These are phyloP conservation scores for Pythium insidiosum DNA, from an alignment of 352 stramenopile species.

Conservation along the genomic window DNA sequence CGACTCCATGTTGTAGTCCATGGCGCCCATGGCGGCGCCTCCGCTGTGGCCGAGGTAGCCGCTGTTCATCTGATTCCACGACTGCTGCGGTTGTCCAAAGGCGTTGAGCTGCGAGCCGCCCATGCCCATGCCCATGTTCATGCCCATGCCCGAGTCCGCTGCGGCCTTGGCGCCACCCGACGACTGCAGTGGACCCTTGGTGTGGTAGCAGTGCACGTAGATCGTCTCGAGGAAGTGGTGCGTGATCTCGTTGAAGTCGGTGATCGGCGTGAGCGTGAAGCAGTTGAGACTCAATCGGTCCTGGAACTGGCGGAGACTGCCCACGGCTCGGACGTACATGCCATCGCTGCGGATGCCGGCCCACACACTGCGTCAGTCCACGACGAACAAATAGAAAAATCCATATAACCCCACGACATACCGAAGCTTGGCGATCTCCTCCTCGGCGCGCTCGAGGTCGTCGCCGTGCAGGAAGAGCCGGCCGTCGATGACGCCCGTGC, in stretches of 20 bases:
- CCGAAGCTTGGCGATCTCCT: slow-evolving; percentile 43
- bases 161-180: slow-evolving; percentile 20
- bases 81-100: slow-evolving; percentile 3
- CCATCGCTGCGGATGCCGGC: slow-evolving; percentile 30
- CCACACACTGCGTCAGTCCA: too few relatives aligned
- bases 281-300: slow-evolving; percentile 83
- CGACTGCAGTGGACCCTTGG: slow-evolving; percentile 39
- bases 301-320: slow-evolving; percentile 90
- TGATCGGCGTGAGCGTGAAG: slow-evolving; percentile 79
- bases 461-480: slow-evolving; percentile 89
- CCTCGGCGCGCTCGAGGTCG: slow-evolving; percentile 66
- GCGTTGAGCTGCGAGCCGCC: slow-evolving; percentile 12
- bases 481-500: slow-evolving; percentile 87
- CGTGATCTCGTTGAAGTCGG: slow-evolving; percentile 93
- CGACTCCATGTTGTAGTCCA: slow-evolving; percentile 70
- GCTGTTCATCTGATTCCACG: slow-evolving; percentile 20
- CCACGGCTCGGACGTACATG: slow-evolving; percentile 87
- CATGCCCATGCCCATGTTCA: slow-evolving; percentile 2
- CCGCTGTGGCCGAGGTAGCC: slow-evolving; percentile 18
- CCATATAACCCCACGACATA: slow-evolving; percentile 8
- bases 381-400: not conserved
- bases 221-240: slow-evolving; percentile 94
- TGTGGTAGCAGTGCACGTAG: slow-evolving; percentile 87
- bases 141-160: too few relatives aligned
- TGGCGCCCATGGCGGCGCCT: slow-evolving; percentile 11